Percentiles rank a stretch among this genome's conserved stretches.
These are phyloP conservation scores for Boletales sp. DNA, from an alignment of 768 basidiomycete genomes.

Conservation along the genomic window DNA sequence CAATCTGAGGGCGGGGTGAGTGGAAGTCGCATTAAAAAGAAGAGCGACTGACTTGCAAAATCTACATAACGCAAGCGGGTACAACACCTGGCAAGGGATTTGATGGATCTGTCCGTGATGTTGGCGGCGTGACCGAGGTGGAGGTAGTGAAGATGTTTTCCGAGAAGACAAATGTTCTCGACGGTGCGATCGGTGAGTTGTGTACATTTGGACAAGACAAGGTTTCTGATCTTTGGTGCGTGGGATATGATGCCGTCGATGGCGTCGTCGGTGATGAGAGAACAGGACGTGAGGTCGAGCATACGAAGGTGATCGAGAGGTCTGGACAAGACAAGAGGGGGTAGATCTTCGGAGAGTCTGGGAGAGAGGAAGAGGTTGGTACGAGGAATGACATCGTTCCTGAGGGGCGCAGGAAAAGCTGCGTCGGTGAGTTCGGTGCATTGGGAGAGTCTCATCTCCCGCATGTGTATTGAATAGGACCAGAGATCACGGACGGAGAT, in stretches of 20 bases:
- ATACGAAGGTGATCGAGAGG: constrained; percentile 84
- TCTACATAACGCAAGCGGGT: constrained; percentile 93
- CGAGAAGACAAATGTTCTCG: constrained; percentile 79
- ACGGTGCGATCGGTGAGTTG: constrained; percentile 79
- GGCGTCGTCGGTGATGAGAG: constrained; percentile 75
- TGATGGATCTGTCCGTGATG: constrained; percentile 89
- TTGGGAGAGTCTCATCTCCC: constrained; percentile 85
- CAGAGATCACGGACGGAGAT: constrained; percentile 79
- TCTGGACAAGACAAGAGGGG: constrained; percentile 62
- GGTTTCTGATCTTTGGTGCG: constrained; percentile 79
- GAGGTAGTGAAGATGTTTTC: constrained; percentile 91
- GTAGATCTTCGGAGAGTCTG: constrained; percentile 42
- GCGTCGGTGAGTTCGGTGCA: constrained; percentile 76
- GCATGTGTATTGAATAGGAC: constrained; percentile 75
- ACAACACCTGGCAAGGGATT: constrained; percentile 78
- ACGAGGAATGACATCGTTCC: constrained; percentile 33
- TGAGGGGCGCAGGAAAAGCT: constrained; percentile 77
- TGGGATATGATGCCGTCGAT: constrained; percentile 79
- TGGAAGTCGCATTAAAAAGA: neutral
- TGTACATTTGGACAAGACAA: constrained; percentile 83
- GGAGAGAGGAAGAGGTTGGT: constrained; percentile 39
- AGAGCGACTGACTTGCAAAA: constrained; percentile 74
- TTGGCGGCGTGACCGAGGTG: constrained; percentile 90
- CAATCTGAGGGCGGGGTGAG: constrained; percentile 56
- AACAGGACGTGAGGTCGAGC: constrained; percentile 88